Conservation (phyloP, 2,329 filamentous ascomycete species). For the Akanthomyces uredinophilus region DNA sequence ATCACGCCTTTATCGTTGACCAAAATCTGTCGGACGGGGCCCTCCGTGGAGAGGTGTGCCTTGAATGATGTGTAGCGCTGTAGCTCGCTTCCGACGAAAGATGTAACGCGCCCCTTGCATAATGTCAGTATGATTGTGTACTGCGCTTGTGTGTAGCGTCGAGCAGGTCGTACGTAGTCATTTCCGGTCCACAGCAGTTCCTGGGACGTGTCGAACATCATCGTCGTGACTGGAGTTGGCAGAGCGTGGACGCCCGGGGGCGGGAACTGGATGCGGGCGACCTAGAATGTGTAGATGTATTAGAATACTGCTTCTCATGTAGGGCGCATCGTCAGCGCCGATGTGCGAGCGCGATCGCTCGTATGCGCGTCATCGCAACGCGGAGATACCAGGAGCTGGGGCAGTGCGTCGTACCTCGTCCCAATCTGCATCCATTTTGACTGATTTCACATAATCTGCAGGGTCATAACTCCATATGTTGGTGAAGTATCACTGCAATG, state of each 20-base stretch:
- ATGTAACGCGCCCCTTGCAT: slow-evolving; percentile 73
- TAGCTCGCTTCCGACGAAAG: slow-evolving; percentile 80
- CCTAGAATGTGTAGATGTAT: slow-evolving; percentile 41
- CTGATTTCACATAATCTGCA: slow-evolving; percentile 33
- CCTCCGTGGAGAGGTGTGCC: slow-evolving; percentile 68
- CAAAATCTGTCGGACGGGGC: slow-evolving; percentile 78
- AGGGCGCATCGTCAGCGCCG: slow-evolving; percentile 5
- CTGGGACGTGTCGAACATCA: slow-evolving; percentile 84
- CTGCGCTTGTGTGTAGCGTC: not conserved
- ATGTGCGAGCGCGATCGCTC: slow-evolving; percentile 12
- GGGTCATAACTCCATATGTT: slow-evolving; percentile 27
- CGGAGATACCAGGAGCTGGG: slow-evolving; percentile 15
- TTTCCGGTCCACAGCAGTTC: slow-evolving; percentile 93
- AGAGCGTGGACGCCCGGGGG: slow-evolving; percentile 66
- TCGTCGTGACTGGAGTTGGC: slow-evolving; percentile 67
- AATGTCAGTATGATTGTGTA: slow-evolving; percentile 21
- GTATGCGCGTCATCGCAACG: slow-evolving; percentile 18
- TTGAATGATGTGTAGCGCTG: slow-evolving; percentile 88
- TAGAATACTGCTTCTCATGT: not conserved
- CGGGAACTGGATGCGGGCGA: slow-evolving; percentile 76
- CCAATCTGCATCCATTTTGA: slow-evolving; percentile 62
- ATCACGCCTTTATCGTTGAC: slow-evolving; percentile 90
- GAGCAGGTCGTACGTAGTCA: slow-evolving; percentile 62
- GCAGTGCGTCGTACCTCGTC: slow-evolving; percentile 49
- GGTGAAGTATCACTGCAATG: not conserved